Base-by-base conservation (phyloP, 2,329 filamentous ascomycete genomes). In the Parafenestella ontariensis region DNA sequence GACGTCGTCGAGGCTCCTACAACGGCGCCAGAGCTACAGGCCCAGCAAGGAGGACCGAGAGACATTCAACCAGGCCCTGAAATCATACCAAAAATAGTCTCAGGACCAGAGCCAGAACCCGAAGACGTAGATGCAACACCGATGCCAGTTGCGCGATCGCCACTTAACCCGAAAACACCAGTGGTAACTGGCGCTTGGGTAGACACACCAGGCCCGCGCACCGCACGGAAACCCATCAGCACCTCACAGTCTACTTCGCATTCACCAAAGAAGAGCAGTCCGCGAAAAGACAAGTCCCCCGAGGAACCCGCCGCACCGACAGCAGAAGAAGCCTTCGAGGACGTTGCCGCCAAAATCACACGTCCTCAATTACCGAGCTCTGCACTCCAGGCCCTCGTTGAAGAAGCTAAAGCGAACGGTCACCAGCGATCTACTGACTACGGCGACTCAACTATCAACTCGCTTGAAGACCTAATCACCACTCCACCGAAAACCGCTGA, bases 181-280 rank as follows among this genome's bases (percentile, higher is more conserved):
- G 63, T 76, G 2, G 78, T 81, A 6, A 80, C 76, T 41, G 80
- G 80, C 21, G 80, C 76, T 21, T 82, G 80, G 80, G 65, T 81
- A 28, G 79, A 81, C 37, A 82, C 80, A 3, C 79, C 78, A 26
- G 73, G 62, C 3, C 69, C 67, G n/a, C 66, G 65, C 17, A 69
- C 69, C 18, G 36, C 47, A 15, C 61, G 42, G 20, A 62, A 58
- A 46, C 45, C 62, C 21, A 36, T 46, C 34, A 55, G 46, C 34
- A 40, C 52, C 36, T 36, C 57, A 13, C 50, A 46, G 28, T 58
- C 65, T 17, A 57, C 45, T 9, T 64, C 65, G 26, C 54, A 46
- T 17, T 69, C 68, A 31, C 60, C 65, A 8, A 49, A 49, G 42
- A 66, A 67, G 40, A 24, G 43, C 17, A 65, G 54, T 34, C 56